Conservation (phyloP, 257 asterid species). For the Solanum okadae region DNA sequence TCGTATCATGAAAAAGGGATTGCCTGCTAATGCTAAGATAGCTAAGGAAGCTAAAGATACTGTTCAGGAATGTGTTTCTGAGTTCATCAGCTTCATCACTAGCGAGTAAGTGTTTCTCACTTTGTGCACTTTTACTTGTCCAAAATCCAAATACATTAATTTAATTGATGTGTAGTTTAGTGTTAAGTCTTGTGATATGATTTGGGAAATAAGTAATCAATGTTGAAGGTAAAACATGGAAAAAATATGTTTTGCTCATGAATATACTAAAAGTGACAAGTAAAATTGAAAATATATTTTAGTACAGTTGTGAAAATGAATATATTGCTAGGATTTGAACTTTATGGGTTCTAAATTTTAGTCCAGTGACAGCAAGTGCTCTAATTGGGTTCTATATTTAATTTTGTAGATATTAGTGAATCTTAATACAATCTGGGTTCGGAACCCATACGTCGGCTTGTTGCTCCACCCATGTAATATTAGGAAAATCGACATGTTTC, state of each 20-base stretch:
- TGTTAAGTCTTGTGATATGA: background rate
- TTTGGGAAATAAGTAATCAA: background rate
- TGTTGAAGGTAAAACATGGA: background rate
- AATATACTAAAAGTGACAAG: background rate
- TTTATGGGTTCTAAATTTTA: background rate
- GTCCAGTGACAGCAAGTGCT: background rate
- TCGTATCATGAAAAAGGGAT: constrained; percentile 66
- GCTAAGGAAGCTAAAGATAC: constrained; percentile 69
- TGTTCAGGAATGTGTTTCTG: constrained; percentile 73
- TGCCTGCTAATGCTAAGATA: constrained; percentile 65
- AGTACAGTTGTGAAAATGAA: background rate
- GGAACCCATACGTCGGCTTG: background rate
- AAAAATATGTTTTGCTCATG: background rate
- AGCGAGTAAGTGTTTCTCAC: constrained; percentile 43
- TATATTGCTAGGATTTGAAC: background rate
- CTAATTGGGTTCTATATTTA: background rate
- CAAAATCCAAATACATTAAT: background rate
- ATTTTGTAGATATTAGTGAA: background rate
- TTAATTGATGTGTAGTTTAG: background rate
- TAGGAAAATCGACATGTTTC: background rate
- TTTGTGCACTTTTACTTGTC: background rate
- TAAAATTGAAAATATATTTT: background rate
- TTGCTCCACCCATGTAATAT: background rate
- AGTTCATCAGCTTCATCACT: constrained; percentile 66
- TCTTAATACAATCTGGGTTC: background rate